Conservation (phyloP, 345 rosid species). For the Aurinia saxatilis region DNA sequence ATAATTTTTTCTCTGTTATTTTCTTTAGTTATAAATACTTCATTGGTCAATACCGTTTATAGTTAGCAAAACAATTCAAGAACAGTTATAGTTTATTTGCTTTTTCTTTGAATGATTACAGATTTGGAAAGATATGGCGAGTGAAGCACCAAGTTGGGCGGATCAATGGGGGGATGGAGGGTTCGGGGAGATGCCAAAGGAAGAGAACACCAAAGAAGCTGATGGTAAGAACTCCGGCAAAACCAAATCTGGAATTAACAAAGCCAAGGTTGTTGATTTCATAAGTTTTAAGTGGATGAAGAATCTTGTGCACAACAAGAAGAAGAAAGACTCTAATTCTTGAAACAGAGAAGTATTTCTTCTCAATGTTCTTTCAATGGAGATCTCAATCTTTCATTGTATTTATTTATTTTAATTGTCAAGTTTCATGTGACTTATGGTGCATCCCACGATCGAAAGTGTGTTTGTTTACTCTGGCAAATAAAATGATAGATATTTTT, state of each 20-base stretch:
- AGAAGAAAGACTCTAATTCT: slow-evolving; percentile 21
- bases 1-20: not conserved
- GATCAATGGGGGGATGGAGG: slow-evolving; percentile 97
- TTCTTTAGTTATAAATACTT: not conserved
- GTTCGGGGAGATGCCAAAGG: slow-evolving; percentile 37
- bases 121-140: slow-evolving; percentile 36
- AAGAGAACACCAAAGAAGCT: slow-evolving; percentile 32
- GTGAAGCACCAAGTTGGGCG: slow-evolving; percentile 85
- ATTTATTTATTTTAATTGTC: not conserved
- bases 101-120: not conserved
- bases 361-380: not conserved
- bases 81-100: too few species aligned
- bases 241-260: slow-evolving; percentile 23
- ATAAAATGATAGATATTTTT: not conserved
- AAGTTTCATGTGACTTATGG: not conserved
- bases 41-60: not conserved
- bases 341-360: not conserved
- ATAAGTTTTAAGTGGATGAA: slow-evolving; percentile 56
- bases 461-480: not conserved
- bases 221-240: slow-evolving; percentile 28
- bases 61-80: not conserved
- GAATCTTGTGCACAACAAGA: slow-evolving; percentile 40
- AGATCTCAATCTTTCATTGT: slow-evolving; percentile 2
- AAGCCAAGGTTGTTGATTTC: slow-evolving; percentile 32
- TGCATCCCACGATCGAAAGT: slow-evolving; percentile 15